Evolutionary conservation across 257 asterid genomes (phyloP).

Genomic region (Capsicum rhomboideum): DNA sequence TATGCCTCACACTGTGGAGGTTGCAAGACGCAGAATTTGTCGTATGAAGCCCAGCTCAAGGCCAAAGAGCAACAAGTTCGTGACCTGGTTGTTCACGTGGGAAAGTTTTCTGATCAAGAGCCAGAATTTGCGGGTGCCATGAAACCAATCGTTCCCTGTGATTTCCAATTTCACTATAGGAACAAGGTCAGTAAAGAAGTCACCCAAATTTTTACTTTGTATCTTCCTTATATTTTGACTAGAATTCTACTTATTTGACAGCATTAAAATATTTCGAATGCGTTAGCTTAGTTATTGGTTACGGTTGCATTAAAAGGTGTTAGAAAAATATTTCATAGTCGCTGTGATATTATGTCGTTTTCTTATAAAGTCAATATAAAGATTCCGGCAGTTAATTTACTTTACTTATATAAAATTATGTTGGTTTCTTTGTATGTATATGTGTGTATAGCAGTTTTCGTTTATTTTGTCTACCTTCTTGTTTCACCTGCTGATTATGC

Average conservation of each 20-base stretch:
- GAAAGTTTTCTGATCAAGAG: conserved; percentile 51
- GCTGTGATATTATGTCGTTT: background rate
- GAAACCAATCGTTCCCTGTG: conserved; percentile 91
- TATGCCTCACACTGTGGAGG: conserved; percentile 90
- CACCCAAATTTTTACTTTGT: background rate
- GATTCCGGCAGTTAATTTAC: background rate
- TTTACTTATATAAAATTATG: background rate
- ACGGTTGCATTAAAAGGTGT: background rate
- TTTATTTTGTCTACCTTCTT: background rate
- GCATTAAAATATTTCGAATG: background rate
- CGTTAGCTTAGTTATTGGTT: background rate
- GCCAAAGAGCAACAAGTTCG: conserved; percentile 83
- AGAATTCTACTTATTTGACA: background rate
- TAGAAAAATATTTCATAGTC: background rate
- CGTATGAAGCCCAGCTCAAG: conserved; percentile 75
- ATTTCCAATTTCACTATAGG: conserved; percentile 77
- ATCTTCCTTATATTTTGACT: background rate
- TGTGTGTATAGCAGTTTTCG: background rate
- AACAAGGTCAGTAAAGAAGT: conserved; percentile 56
- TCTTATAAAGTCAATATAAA: background rate
- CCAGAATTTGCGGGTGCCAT: conserved; percentile 40
- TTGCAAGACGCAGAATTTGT: conserved; percentile 80
- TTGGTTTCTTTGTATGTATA: background rate
- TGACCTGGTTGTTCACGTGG: conserved; percentile 71
- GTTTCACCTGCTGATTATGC: background rate